A percentile compares a stretch with the other conserved stretches of the same genome.
phyloP scores from a whole-genome alignment of 305 asterid species.

The Fraxinus platypoda region DNA sequence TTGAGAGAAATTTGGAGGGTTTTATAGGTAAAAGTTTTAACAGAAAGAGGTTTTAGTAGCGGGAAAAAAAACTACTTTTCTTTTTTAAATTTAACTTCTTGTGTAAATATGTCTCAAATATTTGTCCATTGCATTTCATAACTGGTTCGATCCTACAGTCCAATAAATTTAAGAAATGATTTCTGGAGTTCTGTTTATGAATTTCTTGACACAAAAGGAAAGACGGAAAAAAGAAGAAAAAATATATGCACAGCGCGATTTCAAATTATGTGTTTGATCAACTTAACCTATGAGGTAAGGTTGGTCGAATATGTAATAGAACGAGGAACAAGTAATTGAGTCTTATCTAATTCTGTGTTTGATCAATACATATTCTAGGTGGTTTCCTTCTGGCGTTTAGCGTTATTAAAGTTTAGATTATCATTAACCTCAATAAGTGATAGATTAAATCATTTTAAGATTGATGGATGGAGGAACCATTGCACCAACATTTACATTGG shows the following conservation, averaged over 20 bases:
- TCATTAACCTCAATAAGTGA: background rate
- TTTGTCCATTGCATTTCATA: background rate
- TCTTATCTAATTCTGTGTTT: background rate
- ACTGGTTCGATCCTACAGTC: background rate
- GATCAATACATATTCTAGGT: background rate
- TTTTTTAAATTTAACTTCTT: background rate
- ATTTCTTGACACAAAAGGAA: background rate
- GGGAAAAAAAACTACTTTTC: background rate
- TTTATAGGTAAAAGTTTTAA: background rate
- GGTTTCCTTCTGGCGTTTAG: background rate
- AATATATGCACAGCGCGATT: background rate
- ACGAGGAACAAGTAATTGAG: too few species aligned
- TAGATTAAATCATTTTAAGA: too few species aligned
- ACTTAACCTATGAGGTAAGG: background rate
- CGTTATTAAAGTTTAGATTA: background rate
- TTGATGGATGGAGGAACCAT: background rate
- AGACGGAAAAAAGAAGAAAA: background rate
- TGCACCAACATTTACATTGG: background rate
- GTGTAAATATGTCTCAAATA: background rate
- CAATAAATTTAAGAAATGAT: background rate
- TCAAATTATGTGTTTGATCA: too few species aligned
- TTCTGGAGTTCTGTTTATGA: background rate
- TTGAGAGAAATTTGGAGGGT: background rate
- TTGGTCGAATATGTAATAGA: background rate
- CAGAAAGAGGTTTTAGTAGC: background rate